phyloP scores from a whole-genome alignment of 768 basidiomycete species.

The Phylloporus scabripes region DNA sequence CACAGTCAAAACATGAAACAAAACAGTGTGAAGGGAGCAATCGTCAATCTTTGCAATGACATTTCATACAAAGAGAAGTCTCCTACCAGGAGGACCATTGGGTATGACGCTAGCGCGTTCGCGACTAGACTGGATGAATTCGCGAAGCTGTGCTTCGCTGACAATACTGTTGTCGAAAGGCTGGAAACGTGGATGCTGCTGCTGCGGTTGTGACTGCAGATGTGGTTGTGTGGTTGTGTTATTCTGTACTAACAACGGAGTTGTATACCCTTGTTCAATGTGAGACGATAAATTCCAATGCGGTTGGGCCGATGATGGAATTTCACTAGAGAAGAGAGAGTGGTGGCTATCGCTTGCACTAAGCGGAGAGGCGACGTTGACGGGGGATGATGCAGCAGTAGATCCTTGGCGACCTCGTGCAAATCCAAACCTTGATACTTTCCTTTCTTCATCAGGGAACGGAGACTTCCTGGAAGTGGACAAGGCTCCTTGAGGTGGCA shows the following conservation, averaged over 20 bases:
- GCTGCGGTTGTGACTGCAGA: slow-evolving; percentile 33
- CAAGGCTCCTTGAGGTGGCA: slow-evolving; percentile 26
- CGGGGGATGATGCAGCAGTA: slow-evolving; percentile 52
- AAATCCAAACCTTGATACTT: slow-evolving; percentile 77
- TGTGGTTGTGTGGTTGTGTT: slow-evolving; percentile 33
- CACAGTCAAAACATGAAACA: slow-evolving; percentile 22
- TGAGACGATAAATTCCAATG: slow-evolving; percentile 44
- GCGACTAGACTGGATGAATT: slow-evolving; percentile 68
- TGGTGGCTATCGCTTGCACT: slow-evolving; percentile 46
- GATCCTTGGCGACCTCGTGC: slow-evolving; percentile 66
- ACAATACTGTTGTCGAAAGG: slow-evolving; percentile 48
- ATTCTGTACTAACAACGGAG: slow-evolving; percentile 47
- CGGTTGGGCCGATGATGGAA: slow-evolving; percentile 34
- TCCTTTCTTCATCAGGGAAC: slow-evolving; percentile 54
- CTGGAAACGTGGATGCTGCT: slow-evolving; percentile 43
- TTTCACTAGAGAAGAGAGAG: slow-evolving; percentile 41
- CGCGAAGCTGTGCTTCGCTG: slow-evolving; percentile 73
- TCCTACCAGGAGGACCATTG: slow-evolving; percentile 44
- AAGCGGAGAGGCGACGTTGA: slow-evolving; percentile 51
- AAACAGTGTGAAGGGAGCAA: slow-evolving; percentile 25
- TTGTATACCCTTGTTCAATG: slow-evolving; percentile 38
- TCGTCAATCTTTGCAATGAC: slow-evolving; percentile 30
- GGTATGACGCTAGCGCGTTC: slow-evolving; percentile 42
- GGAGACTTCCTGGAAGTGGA: slow-evolving; percentile 35
- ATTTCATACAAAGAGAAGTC: slow-evolving; percentile 38